phyloP scores from a whole-genome alignment of 306 rosid genomes.

The Sicyos baderoa region DNA sequence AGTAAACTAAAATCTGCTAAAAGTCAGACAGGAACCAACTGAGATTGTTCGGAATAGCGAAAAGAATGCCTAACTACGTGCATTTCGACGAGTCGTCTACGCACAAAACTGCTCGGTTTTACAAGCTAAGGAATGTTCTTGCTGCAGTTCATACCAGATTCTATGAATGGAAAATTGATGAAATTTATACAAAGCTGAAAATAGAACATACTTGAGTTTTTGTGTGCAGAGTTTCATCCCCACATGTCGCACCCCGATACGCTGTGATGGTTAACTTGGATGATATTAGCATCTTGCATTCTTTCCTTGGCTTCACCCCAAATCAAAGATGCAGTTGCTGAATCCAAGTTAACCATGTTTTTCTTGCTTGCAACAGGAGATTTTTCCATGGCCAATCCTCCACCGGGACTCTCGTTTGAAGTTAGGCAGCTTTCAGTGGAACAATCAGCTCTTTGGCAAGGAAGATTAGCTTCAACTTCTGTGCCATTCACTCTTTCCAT shows the following conservation, averaged over 20 bases:
- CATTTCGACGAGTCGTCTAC: background rate
- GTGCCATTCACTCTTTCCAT: conserved; percentile 38
- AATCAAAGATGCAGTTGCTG: conserved; percentile 50
- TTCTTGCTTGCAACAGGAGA: conserved; percentile 53
- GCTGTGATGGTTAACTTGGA: conserved; percentile 48
- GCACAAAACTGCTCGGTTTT: conserved; percentile 8
- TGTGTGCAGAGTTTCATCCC: conserved; percentile 15
- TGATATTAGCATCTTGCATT: conserved; percentile 54
- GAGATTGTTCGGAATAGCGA: conserved; percentile 17
- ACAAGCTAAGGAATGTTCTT: conserved; percentile 1
- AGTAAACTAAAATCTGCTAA: background rate
- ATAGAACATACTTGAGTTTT: conserved; percentile 10
- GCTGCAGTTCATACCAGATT: conserved; percentile 7
- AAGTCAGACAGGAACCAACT: background rate
- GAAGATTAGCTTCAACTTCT: conserved; percentile 42
- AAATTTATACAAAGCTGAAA: conserved; percentile 16
- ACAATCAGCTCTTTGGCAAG: conserved; percentile 68
- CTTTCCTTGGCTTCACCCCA: conserved; percentile 74
- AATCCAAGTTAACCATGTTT: conserved; percentile 49
- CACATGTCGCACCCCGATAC: conserved; percentile 63
- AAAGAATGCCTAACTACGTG: conserved; percentile 19
- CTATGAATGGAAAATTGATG: conserved; percentile 7
- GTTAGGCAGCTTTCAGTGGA: conserved; percentile 95
- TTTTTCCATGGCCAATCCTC: conserved; percentile 61
- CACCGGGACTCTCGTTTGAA: conserved; percentile 68